A percentile compares a stretch with the other conserved stretches of the same genome.
phyloP scores from a whole-genome alignment of 2,329 filamentous ascomycete genomes.

The Exophiala spinifera region DNA sequence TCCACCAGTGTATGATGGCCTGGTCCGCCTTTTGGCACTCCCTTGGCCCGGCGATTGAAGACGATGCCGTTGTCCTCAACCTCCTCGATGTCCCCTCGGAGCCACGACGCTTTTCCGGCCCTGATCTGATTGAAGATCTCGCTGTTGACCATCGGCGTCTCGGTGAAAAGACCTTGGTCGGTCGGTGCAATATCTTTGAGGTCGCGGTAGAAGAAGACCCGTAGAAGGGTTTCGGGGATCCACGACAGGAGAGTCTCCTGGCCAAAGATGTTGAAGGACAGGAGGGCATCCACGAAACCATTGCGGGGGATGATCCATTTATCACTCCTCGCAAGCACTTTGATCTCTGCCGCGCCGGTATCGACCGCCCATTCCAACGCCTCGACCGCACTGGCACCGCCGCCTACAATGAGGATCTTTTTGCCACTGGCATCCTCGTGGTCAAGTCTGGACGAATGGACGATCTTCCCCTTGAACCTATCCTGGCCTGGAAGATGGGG shows the following conservation, averaged over 20 bases:
- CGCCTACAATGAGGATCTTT: conserved; percentile 71
- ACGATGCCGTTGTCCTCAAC: conserved; percentile 62
- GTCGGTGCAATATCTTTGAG: conserved; percentile 69
- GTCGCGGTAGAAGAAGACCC: conserved; percentile 79
- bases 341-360: conserved; percentile 64
- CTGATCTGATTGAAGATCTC: conserved; percentile 75
- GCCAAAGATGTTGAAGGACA: conserved; percentile 75
- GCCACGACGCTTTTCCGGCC: conserved; percentile 69
- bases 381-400: conserved; percentile 77
- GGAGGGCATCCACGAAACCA: conserved; percentile 66
- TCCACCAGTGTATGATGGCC: conserved; percentile 64
- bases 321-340: conserved; percentile 71
- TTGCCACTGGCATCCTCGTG: conserved; percentile 71
- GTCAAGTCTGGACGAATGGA: conserved; percentile 72
- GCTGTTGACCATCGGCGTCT: conserved; percentile 84
- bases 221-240: conserved; percentile 73
- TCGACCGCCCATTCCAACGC: conserved; percentile 74
- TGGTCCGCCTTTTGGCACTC: conserved; percentile 72
- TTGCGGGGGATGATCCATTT: conserved; percentile 89
- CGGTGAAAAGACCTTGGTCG: conserved; percentile 69
- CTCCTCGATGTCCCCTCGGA: conserved; percentile 72
- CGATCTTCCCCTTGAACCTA: conserved; percentile 67
- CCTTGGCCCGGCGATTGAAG: conserved; percentile 69
- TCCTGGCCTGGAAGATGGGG: conserved; percentile 68
- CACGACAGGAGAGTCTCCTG: conserved; percentile 72